These are phyloP conservation scores for Prunella vulgaris DNA, from an alignment of 257 asterid species.

Conservation along the genomic window DNA sequence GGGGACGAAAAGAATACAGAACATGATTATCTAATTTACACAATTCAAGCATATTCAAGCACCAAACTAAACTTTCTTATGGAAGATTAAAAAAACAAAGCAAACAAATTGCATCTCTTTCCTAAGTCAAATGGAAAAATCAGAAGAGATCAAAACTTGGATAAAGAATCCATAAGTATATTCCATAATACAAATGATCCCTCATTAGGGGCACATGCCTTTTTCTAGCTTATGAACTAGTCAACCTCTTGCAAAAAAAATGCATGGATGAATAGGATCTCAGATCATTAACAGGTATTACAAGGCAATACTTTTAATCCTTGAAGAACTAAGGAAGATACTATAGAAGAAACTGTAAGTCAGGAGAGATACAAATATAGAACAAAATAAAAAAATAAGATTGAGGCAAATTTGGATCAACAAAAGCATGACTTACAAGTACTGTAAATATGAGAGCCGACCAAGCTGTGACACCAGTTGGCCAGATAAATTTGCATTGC, in stretches of 20 bases:
- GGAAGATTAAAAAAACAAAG: not conserved
- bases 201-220: not conserved
- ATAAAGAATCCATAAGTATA: not conserved
- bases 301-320: not conserved
- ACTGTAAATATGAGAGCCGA: constrained; percentile 63
- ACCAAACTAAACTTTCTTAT: no score
- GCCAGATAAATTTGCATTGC: constrained; percentile 93
- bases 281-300: not conserved
- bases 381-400: not conserved
- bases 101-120: not conserved
- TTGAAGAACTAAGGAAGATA: not conserved
- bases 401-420: not conserved
- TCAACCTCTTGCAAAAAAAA: not conserved
- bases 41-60: no score
- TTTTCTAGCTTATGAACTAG: not conserved
- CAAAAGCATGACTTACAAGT: constrained; percentile 62
- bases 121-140: not conserved
- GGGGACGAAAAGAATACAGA: not conserved
- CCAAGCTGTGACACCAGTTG: constrained; percentile 90
- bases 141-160: no score
- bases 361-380: not conserved
- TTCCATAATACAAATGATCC: not conserved
- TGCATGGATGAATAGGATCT: not conserved
- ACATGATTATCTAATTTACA: not conserved
- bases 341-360: not conserved